Percentiles rank a stretch among this genome's conserved stretches.
Evolutionary conservation across 208 protist species (phyloP).

Genomic region (Trypanosoma scelopori): DNA sequence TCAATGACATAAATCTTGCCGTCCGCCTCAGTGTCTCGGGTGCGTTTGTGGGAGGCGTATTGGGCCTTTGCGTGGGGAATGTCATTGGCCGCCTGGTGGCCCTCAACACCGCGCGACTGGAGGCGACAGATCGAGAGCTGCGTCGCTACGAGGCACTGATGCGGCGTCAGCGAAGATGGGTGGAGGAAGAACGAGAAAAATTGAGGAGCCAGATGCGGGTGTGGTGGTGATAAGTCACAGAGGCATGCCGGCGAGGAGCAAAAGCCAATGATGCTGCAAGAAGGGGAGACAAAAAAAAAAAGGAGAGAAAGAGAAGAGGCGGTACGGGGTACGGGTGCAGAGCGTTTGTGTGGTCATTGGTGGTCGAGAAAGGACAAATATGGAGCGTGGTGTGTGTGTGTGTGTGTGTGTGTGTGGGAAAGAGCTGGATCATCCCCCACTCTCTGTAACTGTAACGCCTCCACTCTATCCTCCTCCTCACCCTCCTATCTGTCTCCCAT

Average conservation of each 20-base stretch:
- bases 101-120: constrained; percentile 67
- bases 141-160: constrained; percentile 85
- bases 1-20: constrained; percentile 61
- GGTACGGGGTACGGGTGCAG: too few species aligned
- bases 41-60: constrained; percentile 51
- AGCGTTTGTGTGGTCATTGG: too few species aligned
- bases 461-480: too few species aligned
- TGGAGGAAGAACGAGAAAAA: constrained; percentile 40
- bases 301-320: too few species aligned
- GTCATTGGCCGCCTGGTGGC: constrained; percentile 58
- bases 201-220: constrained; percentile 36
- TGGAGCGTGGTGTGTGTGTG: too few species aligned
- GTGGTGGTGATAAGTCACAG: constrained; percentile 58
- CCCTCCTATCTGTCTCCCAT: too few species aligned
- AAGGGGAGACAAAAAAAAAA: neutral
- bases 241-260: neutral
- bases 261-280: neutral
- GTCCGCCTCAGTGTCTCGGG: constrained; percentile 65
- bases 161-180: constrained; percentile 65
- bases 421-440: too few species aligned
- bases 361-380: too few species aligned
- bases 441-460: too few species aligned
- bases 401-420: too few species aligned
- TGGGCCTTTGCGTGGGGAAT: constrained; percentile 62
- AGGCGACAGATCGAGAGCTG: constrained; percentile 69